Evolutionary conservation across 2,329 filamentous ascomycete genomes (phyloP).

Genomic region (Verticillium nubilum): DNA sequence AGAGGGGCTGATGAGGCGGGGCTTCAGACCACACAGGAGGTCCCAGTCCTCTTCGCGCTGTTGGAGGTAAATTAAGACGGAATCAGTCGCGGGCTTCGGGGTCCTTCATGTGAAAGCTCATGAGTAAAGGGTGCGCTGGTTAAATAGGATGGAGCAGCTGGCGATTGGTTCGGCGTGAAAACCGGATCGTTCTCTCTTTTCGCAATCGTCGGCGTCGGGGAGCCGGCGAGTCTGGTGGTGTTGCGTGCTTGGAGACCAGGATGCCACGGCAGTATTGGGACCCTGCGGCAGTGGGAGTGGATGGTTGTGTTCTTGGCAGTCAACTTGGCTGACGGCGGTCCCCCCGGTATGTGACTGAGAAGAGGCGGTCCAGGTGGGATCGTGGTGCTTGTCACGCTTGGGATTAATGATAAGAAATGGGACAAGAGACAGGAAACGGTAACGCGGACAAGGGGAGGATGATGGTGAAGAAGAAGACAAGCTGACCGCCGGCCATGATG

Average conservation of each 20-base stretch:
- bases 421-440: too few species aligned
- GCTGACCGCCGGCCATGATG: background rate
- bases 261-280: background rate
- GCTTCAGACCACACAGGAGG: slow-evolving; percentile 11
- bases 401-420: background rate
- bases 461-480: background rate
- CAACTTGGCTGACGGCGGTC: background rate
- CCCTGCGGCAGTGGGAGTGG: background rate
- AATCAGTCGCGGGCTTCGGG: background rate
- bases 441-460: background rate
- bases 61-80: slow-evolving; percentile 13
- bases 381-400: background rate
- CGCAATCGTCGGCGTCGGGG: background rate
- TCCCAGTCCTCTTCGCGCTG: slow-evolving; percentile 4
- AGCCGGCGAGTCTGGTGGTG: background rate
- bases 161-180: background rate
- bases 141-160: background rate
- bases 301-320: background rate
- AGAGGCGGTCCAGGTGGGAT: background rate
- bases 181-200: background rate
- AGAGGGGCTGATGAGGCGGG: background rate
- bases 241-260: background rate
- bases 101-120: background rate
- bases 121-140: background rate
- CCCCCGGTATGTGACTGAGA: background rate